A percentile compares a stretch with the other conserved stretches of the same genome.
These are phyloP conservation scores for Choricystis sp. DNA, from an alignment of 139 green algal genomes.

Conservation along the genomic window DNA sequence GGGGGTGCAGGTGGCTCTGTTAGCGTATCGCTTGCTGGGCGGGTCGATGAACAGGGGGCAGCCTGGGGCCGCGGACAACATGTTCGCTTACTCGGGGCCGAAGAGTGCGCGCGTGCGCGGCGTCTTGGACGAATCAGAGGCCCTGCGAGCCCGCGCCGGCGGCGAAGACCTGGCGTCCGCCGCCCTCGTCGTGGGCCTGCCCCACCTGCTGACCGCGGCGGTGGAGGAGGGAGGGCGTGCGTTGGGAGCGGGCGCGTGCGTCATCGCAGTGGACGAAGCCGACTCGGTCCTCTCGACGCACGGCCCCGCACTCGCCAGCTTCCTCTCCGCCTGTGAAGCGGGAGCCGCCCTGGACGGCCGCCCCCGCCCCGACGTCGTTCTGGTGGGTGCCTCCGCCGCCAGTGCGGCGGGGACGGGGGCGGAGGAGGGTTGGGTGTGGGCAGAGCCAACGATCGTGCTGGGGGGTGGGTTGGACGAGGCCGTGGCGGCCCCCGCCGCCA, in stretches of 20 bases:
- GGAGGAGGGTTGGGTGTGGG: not conserved
- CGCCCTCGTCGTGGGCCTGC: constrained; percentile 63
- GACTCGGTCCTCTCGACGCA: constrained; percentile 15
- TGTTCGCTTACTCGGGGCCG: constrained; percentile 65
- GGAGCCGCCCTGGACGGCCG: not conserved
- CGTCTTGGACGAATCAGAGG: constrained; percentile 59
- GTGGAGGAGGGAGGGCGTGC: not conserved
- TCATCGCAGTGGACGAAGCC: constrained; percentile 29
- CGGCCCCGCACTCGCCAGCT: not conserved
- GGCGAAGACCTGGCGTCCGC: constrained; percentile 29
- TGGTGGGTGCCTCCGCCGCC: constrained; percentile 53
- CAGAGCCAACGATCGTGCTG: not conserved
- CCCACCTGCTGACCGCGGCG: constrained; percentile 25
- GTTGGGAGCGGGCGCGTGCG: not conserved
- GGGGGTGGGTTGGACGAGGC: not conserved
- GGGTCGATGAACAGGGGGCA: constrained; percentile 40
- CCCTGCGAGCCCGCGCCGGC: constrained; percentile 13
- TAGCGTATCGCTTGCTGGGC: constrained; percentile 59
- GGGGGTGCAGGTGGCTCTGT: constrained; percentile 61
- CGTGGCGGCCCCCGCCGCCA: not conserved
- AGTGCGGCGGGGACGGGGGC: constrained; percentile 12
- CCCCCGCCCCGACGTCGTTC: constrained; percentile 22
- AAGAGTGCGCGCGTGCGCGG: constrained; percentile 38
- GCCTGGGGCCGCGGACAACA: constrained; percentile 57
- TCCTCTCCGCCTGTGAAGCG: not conserved